Evolutionary conservation across 257 asterid genomes (phyloP), one percentile per base, ranked within the genome.

Genomic region (Ophiorrhiza pumila): DNA sequence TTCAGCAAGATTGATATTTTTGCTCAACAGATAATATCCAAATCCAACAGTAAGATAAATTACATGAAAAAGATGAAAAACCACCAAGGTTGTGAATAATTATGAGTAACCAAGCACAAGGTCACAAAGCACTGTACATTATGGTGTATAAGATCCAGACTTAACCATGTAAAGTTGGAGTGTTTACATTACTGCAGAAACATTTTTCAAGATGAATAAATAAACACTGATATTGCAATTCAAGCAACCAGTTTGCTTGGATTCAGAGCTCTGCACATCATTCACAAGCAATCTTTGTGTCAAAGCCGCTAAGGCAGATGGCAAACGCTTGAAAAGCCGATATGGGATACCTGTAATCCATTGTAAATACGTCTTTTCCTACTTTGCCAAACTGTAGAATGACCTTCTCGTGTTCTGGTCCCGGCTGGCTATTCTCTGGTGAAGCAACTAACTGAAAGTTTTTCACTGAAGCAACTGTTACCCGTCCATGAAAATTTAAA

Each of bases 331-430:
- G 97, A 81, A 93, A 93, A 15, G 96, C 96, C 0, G 98, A 93
- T 53, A 93, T 56, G 1, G 98, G 98, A 58, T 88, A 93, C 58
- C 86, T 79, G 65, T 89, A 93, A 56, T 93, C 98, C 96, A 91
- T 89, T 0, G 98, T 91, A 62, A 91, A 93, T 31, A 93, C 92
- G 45, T 93, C 96, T 79, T 91, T 93, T 59, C 96, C 98, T 1
- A 93, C 96, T 76, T 93, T 93, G 22, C 98, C 98, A n/a, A 93
- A 93, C 84, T 89, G 97, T 74, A 93, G 89, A 71, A 93, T 85
- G 27, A 89, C 96, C 72, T 83, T 85, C 74, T 93, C 95, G 5
- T 90, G 85, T 71, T 89, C 96, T 23, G 91, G 88, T 56, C 95
- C 97, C 23, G 82, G 79, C 37, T 11, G 65, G 0, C 85, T 87